phyloP scores from a whole-genome alignment of 2,329 filamentous ascomycete genomes.

The Escovopsis sp. region DNA sequence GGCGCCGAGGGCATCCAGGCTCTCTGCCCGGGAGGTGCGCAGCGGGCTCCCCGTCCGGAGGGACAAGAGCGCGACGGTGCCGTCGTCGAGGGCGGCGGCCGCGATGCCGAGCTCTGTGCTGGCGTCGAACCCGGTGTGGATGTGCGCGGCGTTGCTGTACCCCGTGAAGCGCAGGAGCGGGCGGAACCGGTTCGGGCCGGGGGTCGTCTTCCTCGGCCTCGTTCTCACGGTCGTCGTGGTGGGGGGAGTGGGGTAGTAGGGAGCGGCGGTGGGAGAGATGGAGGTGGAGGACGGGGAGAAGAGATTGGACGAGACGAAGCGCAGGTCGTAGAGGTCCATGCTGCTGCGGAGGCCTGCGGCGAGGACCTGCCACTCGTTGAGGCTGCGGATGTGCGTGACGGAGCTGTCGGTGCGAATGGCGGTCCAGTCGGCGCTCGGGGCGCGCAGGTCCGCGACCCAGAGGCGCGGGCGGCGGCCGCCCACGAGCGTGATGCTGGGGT shows the following conservation, averaged over 20 bases:
- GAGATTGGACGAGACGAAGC: conserved; percentile 23
- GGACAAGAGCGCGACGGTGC: conserved; percentile 33
- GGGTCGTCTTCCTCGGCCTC: too few species aligned
- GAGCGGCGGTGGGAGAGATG: not conserved
- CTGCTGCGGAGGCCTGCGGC: conserved; percentile 32
- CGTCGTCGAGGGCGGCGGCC: conserved; percentile 38
- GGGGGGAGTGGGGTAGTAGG: too few species aligned
- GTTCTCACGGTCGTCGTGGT: too few species aligned
- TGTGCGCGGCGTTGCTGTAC: conserved; percentile 33
- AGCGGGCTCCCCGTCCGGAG: conserved; percentile 28
- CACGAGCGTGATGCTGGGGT: conserved; percentile 31
- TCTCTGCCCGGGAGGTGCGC: too few species aligned
- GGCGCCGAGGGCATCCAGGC: conserved; percentile 9
- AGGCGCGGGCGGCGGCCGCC: conserved; percentile 35
- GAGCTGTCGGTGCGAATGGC: conserved; percentile 22
- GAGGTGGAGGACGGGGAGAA: not conserved
- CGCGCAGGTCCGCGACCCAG: conserved; percentile 30
- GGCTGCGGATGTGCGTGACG: conserved; percentile 33
- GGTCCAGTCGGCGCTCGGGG: conserved; percentile 17
- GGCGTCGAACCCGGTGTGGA: conserved; percentile 36
- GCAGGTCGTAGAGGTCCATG: conserved; percentile 42
- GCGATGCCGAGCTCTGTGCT: conserved; percentile 30
- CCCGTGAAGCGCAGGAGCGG: conserved; percentile 32
- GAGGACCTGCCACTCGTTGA: conserved; percentile 35
- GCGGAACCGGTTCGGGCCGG: conserved; percentile 7